phyloP scores from a whole-genome alignment of 345 rosid genomes.

The Lumnitzera littorea region DNA sequence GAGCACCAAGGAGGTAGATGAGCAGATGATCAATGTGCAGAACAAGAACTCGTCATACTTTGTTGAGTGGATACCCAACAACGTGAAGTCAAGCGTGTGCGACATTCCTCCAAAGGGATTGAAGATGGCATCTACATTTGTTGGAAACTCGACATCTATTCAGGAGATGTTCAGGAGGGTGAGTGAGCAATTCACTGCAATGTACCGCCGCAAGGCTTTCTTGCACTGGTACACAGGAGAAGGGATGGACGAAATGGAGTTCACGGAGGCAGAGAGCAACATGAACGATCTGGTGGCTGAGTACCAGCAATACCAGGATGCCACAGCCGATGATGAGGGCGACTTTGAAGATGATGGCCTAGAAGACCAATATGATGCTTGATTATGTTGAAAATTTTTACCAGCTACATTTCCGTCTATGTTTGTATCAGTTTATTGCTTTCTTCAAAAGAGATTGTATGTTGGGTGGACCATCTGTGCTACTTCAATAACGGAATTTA shows the following conservation, averaged over 20 bases:
- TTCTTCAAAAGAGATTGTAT: no score
- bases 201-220: constrained; percentile 95
- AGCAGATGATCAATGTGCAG: constrained; percentile 91
- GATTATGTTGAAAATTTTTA: constrained; percentile 1
- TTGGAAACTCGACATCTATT: constrained; percentile 84
- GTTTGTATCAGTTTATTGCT: neutral
- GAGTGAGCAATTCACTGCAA: constrained; percentile 96
- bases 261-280: constrained; percentile 96
- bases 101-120: constrained; percentile 51
- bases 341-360: constrained; percentile 58
- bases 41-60: constrained; percentile 96
- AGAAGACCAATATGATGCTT: constrained; percentile 33
- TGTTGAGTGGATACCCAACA: constrained; percentile 92
- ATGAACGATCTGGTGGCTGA: constrained; percentile 96
- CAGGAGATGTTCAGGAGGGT: constrained; percentile 99
- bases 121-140: constrained; percentile 50
- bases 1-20: constrained; percentile 98
- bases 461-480: no score
- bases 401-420: neutral
- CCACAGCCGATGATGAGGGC: constrained; percentile 80
- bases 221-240: constrained; percentile 98
- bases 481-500: no score
- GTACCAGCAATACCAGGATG: constrained; percentile 95
- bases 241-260: constrained; percentile 99
- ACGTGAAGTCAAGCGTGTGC: constrained; percentile 53